Evolutionary conservation across 1,284 basidiomycete genomes (phyloP), one percentile per base, ranked within the genome.

Genomic region (Trichosporon sp.): DNA sequence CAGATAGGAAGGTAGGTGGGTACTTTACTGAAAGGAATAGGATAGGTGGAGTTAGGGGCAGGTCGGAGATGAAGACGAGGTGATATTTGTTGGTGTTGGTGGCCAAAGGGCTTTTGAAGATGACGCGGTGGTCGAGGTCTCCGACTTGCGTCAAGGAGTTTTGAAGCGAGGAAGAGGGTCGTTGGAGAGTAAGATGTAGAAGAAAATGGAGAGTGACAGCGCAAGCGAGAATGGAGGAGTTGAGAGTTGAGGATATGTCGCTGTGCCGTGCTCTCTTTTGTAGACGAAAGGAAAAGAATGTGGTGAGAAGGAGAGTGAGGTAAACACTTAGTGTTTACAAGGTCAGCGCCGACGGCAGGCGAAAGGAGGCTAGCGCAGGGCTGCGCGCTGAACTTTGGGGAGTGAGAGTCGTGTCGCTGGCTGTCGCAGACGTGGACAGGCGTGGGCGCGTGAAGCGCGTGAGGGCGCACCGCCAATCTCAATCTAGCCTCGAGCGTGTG

Each of bases 401-500:
- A 46, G 14, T 3, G 16, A 46, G 43, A 14, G 43, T n/a, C 43
- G 16, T 11, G 10, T 11, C 12, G 40, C 35, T 46, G 14, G 16
- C 43, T 46, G 43, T 46, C 43, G 43, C 43, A 46, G 43, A n/a
- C 43, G 43, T 12, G 40, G 40, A 26, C 26, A 26, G 43, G 38
- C 38, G 38, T 10, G 16, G 14, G 43, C 16, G 43, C 43, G 43
- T 16, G 19, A 38, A 19, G 21, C 19, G 16, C 48, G 68, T 68
- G 59, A 26, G n/a, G 14, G 67, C 56, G 26, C 56, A 59, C 37
- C 26, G 59, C 32, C 26, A 54, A 54, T 54, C 51, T 54, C 21
- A 10, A 54, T 54, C 51, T 48, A 19, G 16, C 16, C 46, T 48
- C 46, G 46, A 54, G 51, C 46, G 16, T 54, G 51, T 54, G 51